Base-by-base conservation (phyloP, 2,329 filamentous ascomycete genomes). In the Claviceps pazoutovae region DNA sequence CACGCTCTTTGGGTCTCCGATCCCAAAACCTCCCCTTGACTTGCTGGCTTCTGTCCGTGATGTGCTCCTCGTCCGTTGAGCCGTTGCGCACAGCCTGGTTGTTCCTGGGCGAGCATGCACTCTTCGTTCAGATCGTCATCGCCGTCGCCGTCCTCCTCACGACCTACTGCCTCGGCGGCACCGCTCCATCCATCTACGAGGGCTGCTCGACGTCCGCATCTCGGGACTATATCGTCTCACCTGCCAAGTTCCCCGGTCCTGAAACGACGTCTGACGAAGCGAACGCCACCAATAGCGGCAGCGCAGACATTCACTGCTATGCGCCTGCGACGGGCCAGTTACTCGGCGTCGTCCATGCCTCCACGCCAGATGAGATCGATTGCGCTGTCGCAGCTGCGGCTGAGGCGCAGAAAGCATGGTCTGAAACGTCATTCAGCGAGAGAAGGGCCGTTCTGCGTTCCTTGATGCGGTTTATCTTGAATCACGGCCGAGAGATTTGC, bases 401-500 rank as follows among this genome's bases (percentile, higher is more conserved):
- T 39, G 71, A 72, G 14, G 91, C 90, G 2, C 93, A 98, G 67
- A 67, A 70, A 52, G 71, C 74, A 71, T 98, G 91, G 91, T 78
- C 80, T 3, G 70, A 72, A 53, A 95, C 91, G 1, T 84, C 79
- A 1, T 95, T 96, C 63, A 70, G 76, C 8, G 76, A 95, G 65
- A 78, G 93, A 54, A 78, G 84, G 57, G 83, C 79, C 60, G 88
- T 98, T 46, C 74, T 98, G 56, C 81, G 82, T 54, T 88, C 88
- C 6, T 74, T 98, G 62, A 73, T 95, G 59, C 84, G 83, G 67
- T 83, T 90, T 59, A 76, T 98, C 9, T 77, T 98, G 53, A 86
- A 94, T 57, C 85, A 97, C 64, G 89, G 96, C 65, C 85, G 91
- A 57, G 76, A 84, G 26, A 94, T 98, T 59, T 90, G 88, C 60